phyloP scores from a whole-genome alignment of 2,329 filamentous ascomycete species.

The Colletotrichum sidae region DNA sequence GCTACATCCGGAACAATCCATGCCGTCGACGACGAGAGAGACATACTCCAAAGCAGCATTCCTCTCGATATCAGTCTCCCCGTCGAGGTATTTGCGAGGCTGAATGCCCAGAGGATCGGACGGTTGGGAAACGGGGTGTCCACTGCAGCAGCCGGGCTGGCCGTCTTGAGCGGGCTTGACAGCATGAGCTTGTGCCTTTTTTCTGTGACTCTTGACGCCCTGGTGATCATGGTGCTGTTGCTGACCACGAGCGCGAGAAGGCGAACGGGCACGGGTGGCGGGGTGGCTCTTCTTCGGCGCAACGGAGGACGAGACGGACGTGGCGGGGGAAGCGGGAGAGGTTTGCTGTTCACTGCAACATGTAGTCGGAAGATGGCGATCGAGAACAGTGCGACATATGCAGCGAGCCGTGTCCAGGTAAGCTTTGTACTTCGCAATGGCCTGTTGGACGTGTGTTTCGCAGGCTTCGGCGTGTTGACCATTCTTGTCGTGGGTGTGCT shows the following conservation, averaged over 20 bases:
- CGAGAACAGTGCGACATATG: constrained; percentile 50
- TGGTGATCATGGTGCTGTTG: constrained; percentile 39
- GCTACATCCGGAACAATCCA: constrained; percentile 51
- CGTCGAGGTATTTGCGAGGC: background rate
- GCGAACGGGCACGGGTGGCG: constrained; percentile 18
- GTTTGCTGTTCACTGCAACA: constrained; percentile 42
- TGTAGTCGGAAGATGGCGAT: constrained; percentile 41
- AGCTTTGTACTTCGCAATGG: constrained; percentile 49
- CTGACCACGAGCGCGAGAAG: constrained; percentile 34
- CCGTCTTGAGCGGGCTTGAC: constrained; percentile 15
- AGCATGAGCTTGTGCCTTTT: constrained; percentile 31
- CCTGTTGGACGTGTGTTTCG: constrained; percentile 45
- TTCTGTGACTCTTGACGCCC: constrained; percentile 39
- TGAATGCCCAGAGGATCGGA: background rate
- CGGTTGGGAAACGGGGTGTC: constrained; percentile 8
- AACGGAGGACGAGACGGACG: constrained; percentile 13
- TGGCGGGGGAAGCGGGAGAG: constrained; percentile 1
- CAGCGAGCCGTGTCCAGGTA: constrained; percentile 52
- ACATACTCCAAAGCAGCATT: constrained; percentile 42
- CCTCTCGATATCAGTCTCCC: constrained; percentile 43
- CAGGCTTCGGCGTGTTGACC: constrained; percentile 45
- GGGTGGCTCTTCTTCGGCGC: background rate
- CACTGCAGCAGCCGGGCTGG: constrained; percentile 27
- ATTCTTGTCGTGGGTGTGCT: constrained; percentile 44
- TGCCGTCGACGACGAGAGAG: constrained; percentile 47